phyloP scores from a whole-genome alignment of 176 grass and related monocot genomes.

The Olyra latifolia region DNA sequence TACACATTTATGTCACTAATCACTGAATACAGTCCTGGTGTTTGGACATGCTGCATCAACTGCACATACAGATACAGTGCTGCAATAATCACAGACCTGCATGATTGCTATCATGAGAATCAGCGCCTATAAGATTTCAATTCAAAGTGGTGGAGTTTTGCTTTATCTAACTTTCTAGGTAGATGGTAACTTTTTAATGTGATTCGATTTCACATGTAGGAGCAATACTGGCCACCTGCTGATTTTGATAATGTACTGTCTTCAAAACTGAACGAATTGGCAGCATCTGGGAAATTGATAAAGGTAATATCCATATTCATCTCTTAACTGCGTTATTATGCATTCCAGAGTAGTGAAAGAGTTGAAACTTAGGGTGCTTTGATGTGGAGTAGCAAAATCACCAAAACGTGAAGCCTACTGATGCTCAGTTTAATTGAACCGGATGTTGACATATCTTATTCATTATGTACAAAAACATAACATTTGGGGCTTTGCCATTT shows the following conservation, averaged over 20 bases:
- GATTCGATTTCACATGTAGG: constrained; percentile 45
- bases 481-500: background rate
- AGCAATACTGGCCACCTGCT: constrained; percentile 74
- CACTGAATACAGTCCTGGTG: background rate
- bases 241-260: constrained; percentile 81
- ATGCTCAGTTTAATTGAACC: background rate
- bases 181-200: constrained; percentile 28
- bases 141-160: background rate
- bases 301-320: constrained; percentile 50
- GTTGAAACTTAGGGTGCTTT: constrained; percentile 6
- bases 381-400: background rate
- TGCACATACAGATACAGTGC: background rate
- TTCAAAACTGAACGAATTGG: constrained; percentile 68
- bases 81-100: background rate
- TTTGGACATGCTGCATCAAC: background rate
- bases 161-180: constrained; percentile 14
- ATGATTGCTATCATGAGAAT: background rate
- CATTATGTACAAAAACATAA: background rate
- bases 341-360: background rate
- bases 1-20: background rate
- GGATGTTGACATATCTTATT: background rate
- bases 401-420: background rate
- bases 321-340: constrained; percentile 1
- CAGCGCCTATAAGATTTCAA: background rate
- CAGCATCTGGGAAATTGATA: constrained; percentile 67